Evolutionary conservation across 352 stramenopile species (phyloP), one percentile per base, ranked within the genome.

Genomic region (Blastocystis sp.): DNA sequence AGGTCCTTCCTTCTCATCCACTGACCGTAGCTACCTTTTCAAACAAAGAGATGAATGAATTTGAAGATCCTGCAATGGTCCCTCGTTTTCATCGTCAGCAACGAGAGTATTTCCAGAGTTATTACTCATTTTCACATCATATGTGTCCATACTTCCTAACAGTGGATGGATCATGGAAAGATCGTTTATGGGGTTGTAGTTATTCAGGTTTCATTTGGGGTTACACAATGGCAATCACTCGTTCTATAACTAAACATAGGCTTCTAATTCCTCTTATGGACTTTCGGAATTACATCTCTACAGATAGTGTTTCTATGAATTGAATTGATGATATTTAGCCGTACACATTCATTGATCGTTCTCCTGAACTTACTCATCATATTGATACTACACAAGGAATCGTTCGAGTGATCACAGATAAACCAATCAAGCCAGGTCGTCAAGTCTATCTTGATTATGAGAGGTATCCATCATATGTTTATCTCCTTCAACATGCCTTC

Each of bases 211-310:
- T 80, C 27, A 11, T 63, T 14, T 80, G 69, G 69, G 69, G 24
- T 29, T 80, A 35, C 49, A 59, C 49, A 7, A 80, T 80, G n/a
- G 69, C 49, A 27, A 66, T 32, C 12, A 58, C 69, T 6, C 69
- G 69, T 12, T 39, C 69, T n/a, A 46, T 80, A 11, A 80, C 49
- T 14, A 14, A 5, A 5, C 11, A 69, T 24, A 29, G 27, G 5
- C 24, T 66, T 6, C 24, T 80, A 6, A 66, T 80, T 58, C 69
- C 69, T 12, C 29, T 80, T 7, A 35, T 80, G 69, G 69, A 80
- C 39, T 80, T 37, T 24, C 49, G 69, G 27, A 80, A 80, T 24
- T 80, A 65, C 54, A 80, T 80, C 43, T 42, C 69, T 46, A 66
- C 69, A 9, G 69, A 66, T 24, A 63, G 14, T 7, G 69, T 80